Conservation (phyloP, 164 flowering plant genomes). For the Magnolia officinalis region DNA sequence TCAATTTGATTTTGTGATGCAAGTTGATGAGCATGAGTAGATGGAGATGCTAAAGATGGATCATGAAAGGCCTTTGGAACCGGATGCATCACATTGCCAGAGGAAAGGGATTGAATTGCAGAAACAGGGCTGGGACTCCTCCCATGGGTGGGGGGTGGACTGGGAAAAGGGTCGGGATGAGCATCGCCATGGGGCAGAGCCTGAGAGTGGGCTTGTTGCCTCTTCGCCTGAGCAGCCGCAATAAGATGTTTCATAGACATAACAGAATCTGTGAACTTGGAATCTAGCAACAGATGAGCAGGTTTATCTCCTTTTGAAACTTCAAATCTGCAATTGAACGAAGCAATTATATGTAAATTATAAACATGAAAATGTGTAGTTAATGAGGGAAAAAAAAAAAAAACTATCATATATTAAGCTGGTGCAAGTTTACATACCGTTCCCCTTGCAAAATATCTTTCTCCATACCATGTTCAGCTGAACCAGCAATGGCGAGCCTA, state of each 20-base stretch:
- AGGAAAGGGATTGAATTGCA: conserved; percentile 26
- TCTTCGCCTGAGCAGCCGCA: conserved; percentile 95
- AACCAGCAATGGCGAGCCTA: conserved; percentile 15
- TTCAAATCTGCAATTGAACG: conserved; percentile 32
- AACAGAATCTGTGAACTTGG: conserved; percentile 45
- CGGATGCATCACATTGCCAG: conserved; percentile 29
- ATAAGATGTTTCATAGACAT: conserved; percentile 82
- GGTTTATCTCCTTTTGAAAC: conserved; percentile 33
- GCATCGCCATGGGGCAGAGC: conserved; percentile 29
- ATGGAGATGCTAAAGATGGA: conserved; percentile 42
- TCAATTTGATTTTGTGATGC: conserved; percentile 40
- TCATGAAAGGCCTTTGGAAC: conserved; percentile 36
- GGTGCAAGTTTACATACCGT: conserved; percentile 28
- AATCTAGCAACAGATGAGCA: conserved; percentile 26
- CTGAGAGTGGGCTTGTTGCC: conserved; percentile 57
- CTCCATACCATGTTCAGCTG: conserved; percentile 25
- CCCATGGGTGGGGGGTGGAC: conserved; percentile 30
- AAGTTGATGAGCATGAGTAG: conserved; percentile 37
- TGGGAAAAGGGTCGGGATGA: conserved; percentile 22
- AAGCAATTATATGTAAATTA: neutral
- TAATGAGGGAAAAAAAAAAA: neutral
- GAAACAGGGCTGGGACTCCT: conserved; percentile 48
- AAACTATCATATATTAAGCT: conserved; percentile 10
- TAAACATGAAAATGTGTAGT: neutral
- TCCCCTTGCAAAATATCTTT: conserved; percentile 24